Evolutionary conservation across 2,329 filamentous ascomycete genomes (phyloP), one percentile per base, ranked within the genome.

Genomic region (Talaromyces marneffei): DNA sequence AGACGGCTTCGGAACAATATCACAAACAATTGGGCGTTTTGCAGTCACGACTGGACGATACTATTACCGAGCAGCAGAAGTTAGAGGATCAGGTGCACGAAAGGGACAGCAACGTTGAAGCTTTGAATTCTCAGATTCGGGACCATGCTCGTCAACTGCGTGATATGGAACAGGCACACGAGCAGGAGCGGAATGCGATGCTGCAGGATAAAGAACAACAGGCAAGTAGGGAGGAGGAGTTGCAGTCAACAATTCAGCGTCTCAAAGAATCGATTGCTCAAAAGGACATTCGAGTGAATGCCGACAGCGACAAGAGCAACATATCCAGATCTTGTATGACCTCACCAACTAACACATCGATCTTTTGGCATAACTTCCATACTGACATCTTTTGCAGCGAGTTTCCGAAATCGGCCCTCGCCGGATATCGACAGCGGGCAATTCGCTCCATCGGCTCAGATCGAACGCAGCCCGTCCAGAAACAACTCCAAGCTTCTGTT

Each of bases 141-240:
- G 92, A 97, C 67, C 83, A 88, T 60, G 85, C 87, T 31, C 85
- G 92, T 65, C 89, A 95, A 75, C 90, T 91, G 71, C 86, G 93
- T 65, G 94, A 99, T 74, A 87, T 97, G 79, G 92, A 97, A 75
- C 87, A 87, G 65, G 92, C 95, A 66, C 95, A 96, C 74, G 93
- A 97, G 75, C 87, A 89, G 48, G 94, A 99, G 77, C 86, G 91
- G 65, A 90, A 88, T 70, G 86, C 90, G 59, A 89, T 93, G 78
- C 86, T 91, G 71, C 91, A 92, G 76, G 93, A 97, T 75, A 94
- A 95, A 78, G 92, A 97, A 66, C 91, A 95, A 68, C 88, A 92
- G 76, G 82, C 84, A 59, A 88, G 88, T 67, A 84, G 88, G 61
- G 92, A 97, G 72, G 92, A 96, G 71, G 92, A 96, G 74, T 87